Evolutionary conservation across 192 early-diverging fungal genomes (phyloP), one percentile per base, ranked within the genome.

Genomic region (Coemansia asiatica): DNA sequence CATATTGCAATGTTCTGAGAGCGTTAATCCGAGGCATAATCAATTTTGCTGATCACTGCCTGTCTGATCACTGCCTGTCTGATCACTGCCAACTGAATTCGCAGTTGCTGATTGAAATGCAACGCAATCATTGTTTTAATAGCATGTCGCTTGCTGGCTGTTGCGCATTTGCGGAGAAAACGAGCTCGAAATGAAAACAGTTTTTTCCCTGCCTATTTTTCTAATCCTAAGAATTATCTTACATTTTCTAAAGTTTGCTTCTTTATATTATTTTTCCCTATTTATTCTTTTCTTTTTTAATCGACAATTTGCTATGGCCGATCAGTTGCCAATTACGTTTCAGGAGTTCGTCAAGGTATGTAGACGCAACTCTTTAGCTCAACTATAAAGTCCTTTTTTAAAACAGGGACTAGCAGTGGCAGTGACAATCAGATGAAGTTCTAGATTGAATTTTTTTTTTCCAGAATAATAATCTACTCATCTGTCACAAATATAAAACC

Each of bases 321-420:
- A 92, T 70, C 71, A 82, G 58, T 83, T 97, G 63, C 95, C 95
- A 58, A 97, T 97, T 76, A 88, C 88, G 74, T 95, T 97, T 66
- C 93, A 98, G 83, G 95, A 98, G 85, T 93, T 91, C 87, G 89
- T 93, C 69, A 94, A 95, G 90, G 95, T 98, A 89, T 67, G 61
- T 44, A 44, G 40, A 44, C 40, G 40, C 9, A 44, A 58, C 47
- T 8, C 15, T 40, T 18, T 27, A 75, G n/a, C 15, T 27, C 1
- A n/a, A n/a, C n/a, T n/a, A n/a, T n/a, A n/a, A n/a, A 8, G 8
- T 33, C 4, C 31, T 33, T 3, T 33, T 33, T 33, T 6, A 33
- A 33, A 33, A 33, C 31, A 33, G 8, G 8, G 31, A 33, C 31
- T 33, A 8, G 31, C 31, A 8, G 4, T 33, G 3, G 31, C 31